phyloP scores from a whole-genome alignment of 148 eudicot genomes.

The Limonium bicolor region DNA sequence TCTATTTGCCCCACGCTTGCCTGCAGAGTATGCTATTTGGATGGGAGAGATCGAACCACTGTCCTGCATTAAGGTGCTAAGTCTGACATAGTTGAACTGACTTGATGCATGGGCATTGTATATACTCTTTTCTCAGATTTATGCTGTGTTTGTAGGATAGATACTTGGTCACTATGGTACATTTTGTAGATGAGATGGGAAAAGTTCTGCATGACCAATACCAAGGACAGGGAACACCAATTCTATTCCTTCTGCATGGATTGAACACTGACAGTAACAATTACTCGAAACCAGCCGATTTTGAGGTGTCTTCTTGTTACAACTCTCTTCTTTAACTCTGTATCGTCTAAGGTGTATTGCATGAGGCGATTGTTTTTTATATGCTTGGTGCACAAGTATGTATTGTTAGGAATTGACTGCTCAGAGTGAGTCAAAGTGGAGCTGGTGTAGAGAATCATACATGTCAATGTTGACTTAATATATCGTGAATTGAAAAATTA shows the following conservation, averaged over 20 bases:
- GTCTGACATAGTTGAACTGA: slow-evolving; percentile 1
- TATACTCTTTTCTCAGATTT: slow-evolving; percentile 10
- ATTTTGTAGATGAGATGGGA: slow-evolving; percentile 63
- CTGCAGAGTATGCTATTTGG: slow-evolving; percentile 94
- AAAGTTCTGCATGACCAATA: slow-evolving; percentile 30
- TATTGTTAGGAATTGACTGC: no score
- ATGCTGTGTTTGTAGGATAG: slow-evolving; percentile 43
- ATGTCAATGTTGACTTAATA: no score
- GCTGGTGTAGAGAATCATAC: no score
- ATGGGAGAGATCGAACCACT: slow-evolving; percentile 68
- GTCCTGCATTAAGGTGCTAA: slow-evolving; percentile 62
- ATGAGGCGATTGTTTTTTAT: no score
- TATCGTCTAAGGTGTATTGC: no score
- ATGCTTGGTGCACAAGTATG: no score
- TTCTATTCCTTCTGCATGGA: slow-evolving; percentile 79
- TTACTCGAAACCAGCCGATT: slow-evolving; percentile 78
- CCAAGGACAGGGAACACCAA: slow-evolving; percentile 43
- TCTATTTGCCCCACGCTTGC: slow-evolving; percentile 73
- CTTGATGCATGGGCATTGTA: neutral
- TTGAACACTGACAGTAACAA: slow-evolving; percentile 87
- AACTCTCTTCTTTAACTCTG: no score
- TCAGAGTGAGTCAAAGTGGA: no score
- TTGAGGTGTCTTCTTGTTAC: no score
- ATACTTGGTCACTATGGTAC: slow-evolving; percentile 48
- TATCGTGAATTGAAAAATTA: no score